phyloP scores from a whole-genome alignment of 2,329 filamentous ascomycete genomes.

The Cladosporium austrohemisphaericum region DNA sequence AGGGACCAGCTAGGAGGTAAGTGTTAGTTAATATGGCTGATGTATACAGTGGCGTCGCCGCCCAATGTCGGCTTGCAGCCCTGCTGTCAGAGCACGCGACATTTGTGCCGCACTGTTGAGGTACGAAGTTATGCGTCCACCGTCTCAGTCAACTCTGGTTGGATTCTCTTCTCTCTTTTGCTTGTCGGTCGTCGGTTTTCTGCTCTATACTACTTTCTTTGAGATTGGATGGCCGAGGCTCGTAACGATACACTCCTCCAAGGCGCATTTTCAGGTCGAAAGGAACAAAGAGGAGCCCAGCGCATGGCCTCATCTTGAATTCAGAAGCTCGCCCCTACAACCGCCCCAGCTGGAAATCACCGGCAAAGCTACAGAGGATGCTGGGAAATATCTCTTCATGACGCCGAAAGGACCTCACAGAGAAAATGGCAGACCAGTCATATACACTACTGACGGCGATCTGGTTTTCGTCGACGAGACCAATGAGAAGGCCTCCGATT shows the following conservation, averaged over 20 bases:
- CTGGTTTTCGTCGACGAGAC: constrained; percentile 19
- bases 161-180: constrained; percentile 1
- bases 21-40: too few species aligned
- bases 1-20: too few species aligned
- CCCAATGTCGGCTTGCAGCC: neutral
- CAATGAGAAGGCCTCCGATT: constrained; percentile 18
- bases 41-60: too few species aligned
- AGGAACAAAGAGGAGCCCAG: neutral
- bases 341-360: neutral
- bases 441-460: constrained; percentile 20
- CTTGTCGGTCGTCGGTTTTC: neutral
- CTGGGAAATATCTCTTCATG: constrained; percentile 20
- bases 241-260: neutral
- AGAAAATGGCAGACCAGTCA: constrained; percentile 13
- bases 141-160: neutral
- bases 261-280: neutral
- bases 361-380: constrained; percentile 2
- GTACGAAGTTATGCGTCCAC: neutral
- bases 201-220: neutral
- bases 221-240: neutral
- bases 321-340: constrained; percentile 5
- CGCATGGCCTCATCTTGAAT: neutral
- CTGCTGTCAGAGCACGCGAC: neutral
- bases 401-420: constrained; percentile 19
- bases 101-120: neutral